Base-by-base conservation (phyloP, 192 early-diverging fungal species). In the Gamsiella multidivaricata region DNA sequence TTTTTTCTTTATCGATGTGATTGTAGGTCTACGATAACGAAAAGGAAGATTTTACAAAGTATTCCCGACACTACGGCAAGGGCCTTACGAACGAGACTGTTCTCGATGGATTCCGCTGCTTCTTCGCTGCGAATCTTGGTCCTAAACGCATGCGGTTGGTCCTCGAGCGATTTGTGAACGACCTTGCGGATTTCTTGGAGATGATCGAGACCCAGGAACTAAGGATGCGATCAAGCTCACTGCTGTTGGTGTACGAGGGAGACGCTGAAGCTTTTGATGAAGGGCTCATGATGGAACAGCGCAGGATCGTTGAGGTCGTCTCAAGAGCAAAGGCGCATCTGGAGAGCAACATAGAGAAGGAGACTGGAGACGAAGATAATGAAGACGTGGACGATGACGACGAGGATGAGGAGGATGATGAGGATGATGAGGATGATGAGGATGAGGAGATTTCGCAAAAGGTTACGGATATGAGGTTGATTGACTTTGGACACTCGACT, bases 401-500 rank as follows among this genome's bases (percentile, higher is more conserved):
- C 9, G 26, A 65, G 2, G 55, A 52, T 56, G 36, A 61, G 14
- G 45, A 68, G 15, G 31, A 49, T 41, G 72, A 54, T 43, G 65
- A 62, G 26, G 55, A 71, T 17, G 71, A 81, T 14, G 59, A 63
- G 17, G 76, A 81, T n/a, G 82, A 80, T 18, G 73, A 73, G 2
- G 81, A 70, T 31, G 84, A 72, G 5, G 70, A 76, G 28, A 54
- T 64, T 8, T 23, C 36, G 2, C 74, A 79, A 9, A 87, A 88
- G 46, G 52, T 91, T 51, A 82, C 88, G 1, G 88, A 93, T 61
- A 70, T 94, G 55, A 87, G 87, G 28, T 49, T 94, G 12, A 96
- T 98, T 65, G 96, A 98, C 75, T 97, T 97, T 92, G 94, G 90
- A 3, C 95, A 95, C 80, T 91, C 94, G 15, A 80, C 84, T 42